phyloP scores from a whole-genome alignment of 2,329 filamentous ascomycete genomes.

The Fusarium sp. region DNA sequence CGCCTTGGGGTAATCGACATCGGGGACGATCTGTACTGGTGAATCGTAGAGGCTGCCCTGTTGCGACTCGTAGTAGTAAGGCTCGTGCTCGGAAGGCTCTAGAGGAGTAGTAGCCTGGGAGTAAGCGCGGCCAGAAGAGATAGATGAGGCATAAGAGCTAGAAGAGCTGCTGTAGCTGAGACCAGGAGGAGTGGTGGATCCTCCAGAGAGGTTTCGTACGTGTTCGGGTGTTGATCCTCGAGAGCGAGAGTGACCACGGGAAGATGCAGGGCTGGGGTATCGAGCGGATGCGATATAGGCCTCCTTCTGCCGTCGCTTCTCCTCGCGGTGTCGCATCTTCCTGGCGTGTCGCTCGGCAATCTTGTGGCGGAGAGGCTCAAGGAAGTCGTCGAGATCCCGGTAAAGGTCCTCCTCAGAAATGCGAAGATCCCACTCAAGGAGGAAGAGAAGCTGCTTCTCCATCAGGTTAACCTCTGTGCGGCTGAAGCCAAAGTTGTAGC shows the following conservation, averaged over 20 bases:
- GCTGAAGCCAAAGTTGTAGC: slow-evolving; percentile 85
- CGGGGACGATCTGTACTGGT: slow-evolving; percentile 60
- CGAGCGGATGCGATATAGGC: slow-evolving; percentile 52
- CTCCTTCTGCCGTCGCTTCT: slow-evolving; percentile 57
- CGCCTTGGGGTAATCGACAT: slow-evolving; percentile 55
- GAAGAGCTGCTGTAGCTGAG: slow-evolving; percentile 63
- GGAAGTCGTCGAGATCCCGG: slow-evolving; percentile 86
- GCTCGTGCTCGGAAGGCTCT: slow-evolving; percentile 56
- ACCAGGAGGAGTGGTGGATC: slow-evolving; percentile 57
- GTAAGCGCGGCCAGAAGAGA: slow-evolving; percentile 61
- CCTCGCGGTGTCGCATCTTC: slow-evolving; percentile 62
- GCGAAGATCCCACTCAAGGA: slow-evolving; percentile 93
- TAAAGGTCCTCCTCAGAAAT: slow-evolving; percentile 89
- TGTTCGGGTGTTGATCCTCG: slow-evolving; percentile 57
- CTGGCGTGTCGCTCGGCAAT: slow-evolving; percentile 64
- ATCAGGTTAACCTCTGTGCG: slow-evolving; percentile 98
- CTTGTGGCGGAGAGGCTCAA: slow-evolving; percentile 81
- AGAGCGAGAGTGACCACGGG: slow-evolving; percentile 58
- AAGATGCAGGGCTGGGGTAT: slow-evolving; percentile 61
- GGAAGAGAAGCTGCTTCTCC: slow-evolving; percentile 97
- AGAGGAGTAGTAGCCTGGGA: slow-evolving; percentile 66
- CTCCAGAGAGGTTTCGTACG: slow-evolving; percentile 54
- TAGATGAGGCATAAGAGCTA: slow-evolving; percentile 62
- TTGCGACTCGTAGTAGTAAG: slow-evolving; percentile 55
- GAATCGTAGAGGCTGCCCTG: slow-evolving; percentile 62